Conservation (phyloP, 306 rosid genomes). For the Dalbergia cultrata region DNA sequence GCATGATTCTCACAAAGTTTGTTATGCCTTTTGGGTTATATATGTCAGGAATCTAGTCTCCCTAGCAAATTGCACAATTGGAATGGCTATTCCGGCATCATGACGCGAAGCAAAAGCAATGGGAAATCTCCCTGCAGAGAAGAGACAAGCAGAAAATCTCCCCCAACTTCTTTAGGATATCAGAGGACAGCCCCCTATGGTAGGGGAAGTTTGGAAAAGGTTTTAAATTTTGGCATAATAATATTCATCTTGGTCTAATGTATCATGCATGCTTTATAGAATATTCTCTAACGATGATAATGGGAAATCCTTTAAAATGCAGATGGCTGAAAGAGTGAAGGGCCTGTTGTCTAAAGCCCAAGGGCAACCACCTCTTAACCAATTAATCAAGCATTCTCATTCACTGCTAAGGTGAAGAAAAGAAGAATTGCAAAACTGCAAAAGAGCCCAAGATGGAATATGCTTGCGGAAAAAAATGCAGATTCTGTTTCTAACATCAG, state of each 20-base stretch:
- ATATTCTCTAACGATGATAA: constrained; percentile 2
- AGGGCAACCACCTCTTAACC: constrained; percentile 67
- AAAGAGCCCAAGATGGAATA: constrained; percentile 11
- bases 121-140: constrained; percentile 73
- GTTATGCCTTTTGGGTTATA: constrained; percentile 24
- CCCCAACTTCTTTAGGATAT: constrained; percentile 63
- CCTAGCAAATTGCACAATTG: constrained; percentile 67
- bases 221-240: constrained; percentile 27
- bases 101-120: constrained; percentile 74
- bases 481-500: constrained; percentile 29
- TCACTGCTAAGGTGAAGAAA: constrained; percentile 67
- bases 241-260: neutral
- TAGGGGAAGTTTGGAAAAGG: constrained; percentile 81
- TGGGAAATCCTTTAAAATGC: constrained; percentile 32
- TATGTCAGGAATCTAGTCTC: constrained; percentile 80
- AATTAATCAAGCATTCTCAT: constrained; percentile 78
- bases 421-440: neutral
- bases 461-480: neutral
- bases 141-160: constrained; percentile 72
- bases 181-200: constrained; percentile 79
- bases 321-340: constrained; percentile 79
- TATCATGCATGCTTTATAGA: neutral
- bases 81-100: constrained; percentile 59
- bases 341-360: constrained; percentile 70
- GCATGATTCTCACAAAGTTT: constrained; percentile 26